Conservation (phyloP, 73 alveolate genomes). For the Breviolum minutum region DNA sequence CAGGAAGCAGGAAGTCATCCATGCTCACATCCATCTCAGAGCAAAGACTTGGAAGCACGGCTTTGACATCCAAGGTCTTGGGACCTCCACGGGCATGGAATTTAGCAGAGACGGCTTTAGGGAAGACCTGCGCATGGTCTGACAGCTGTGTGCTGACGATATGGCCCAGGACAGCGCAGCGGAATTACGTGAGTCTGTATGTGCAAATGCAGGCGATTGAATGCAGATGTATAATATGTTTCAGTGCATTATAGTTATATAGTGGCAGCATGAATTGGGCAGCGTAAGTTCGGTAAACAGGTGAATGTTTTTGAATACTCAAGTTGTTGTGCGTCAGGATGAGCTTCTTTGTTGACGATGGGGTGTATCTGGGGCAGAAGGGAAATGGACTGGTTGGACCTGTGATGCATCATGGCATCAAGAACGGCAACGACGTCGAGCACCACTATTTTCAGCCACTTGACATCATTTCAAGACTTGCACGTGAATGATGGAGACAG, state of each 20-base stretch:
- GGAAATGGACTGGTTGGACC: slow-evolving; percentile 22
- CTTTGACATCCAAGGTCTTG: neutral
- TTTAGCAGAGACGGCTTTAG: slow-evolving; percentile 12
- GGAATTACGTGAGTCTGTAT: neutral
- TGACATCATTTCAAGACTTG: neutral
- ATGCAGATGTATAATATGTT: neutral
- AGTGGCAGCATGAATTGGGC: no score
- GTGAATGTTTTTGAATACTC: neutral
- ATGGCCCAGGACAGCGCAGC: neutral
- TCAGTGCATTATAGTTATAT: neutral
- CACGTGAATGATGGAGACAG: no score
- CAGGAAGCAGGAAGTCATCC: no score
- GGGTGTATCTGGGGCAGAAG: slow-evolving; percentile 42
- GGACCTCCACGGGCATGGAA: slow-evolving; percentile 78
- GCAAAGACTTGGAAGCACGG: neutral
- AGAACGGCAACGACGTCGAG: slow-evolving; percentile 20
- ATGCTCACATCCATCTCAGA: no score
- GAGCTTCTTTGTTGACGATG: slow-evolving; percentile 81
- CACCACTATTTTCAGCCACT: slow-evolving; percentile 43
- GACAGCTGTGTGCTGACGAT: neutral
- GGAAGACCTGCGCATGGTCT: neutral
- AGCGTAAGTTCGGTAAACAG: neutral
- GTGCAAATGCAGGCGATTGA: neutral
- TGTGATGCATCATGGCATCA: slow-evolving; percentile 82
- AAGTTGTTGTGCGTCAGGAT: neutral